Base-by-base conservation (phyloP, 1,284 basidiomycete species). In the Volvariella volvacea region DNA sequence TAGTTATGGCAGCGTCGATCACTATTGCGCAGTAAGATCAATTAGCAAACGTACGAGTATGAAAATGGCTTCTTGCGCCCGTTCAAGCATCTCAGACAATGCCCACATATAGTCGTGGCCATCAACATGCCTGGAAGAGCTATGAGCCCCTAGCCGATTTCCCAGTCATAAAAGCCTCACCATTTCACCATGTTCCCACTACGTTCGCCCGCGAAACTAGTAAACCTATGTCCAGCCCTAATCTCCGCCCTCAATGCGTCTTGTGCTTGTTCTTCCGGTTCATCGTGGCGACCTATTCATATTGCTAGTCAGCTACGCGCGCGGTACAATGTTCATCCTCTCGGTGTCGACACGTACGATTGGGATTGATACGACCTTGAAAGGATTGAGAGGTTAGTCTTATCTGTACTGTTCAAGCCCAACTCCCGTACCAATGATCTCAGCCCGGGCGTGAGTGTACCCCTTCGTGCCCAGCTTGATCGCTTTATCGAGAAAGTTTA, bases 51-150 rank as follows among this genome's bases (percentile, higher is more conserved):
- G 15, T 50, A 83, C 83, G 50, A 83, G 49, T 47, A 88, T 88
- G 64, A 92, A 92, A 54, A 92, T 92, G 33, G 67, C 78, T 58
- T 88, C 82, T 50, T 70, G 70, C 2, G 86, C 83, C 38, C 66
- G 77, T 42, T 95, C 91, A 19, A 96, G 73, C 61, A 94, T 72
- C 65, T 93, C 91, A 2, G 89, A 91, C 22, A 95, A 61, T 0
- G 93, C 92, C 77, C 87, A 95, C 74, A 96, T 89, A 62, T 94
- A 96, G 66, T 96, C 90, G 48, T 91, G 86, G 0, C 92, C 91
- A 56, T 93, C 91, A 41, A 93, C 76, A 57, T 92, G 88, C 83
- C 85, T 86, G 6, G 6, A 4, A n/a, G 19, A 15, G 44, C 10
- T 8, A 40, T 42, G 33, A 19, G 9, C 9, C 20, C 19, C 31